phyloP scores from a whole-genome alignment of 2,329 filamentous ascomycete genomes.

The Pseudocercospora fuligena region DNA sequence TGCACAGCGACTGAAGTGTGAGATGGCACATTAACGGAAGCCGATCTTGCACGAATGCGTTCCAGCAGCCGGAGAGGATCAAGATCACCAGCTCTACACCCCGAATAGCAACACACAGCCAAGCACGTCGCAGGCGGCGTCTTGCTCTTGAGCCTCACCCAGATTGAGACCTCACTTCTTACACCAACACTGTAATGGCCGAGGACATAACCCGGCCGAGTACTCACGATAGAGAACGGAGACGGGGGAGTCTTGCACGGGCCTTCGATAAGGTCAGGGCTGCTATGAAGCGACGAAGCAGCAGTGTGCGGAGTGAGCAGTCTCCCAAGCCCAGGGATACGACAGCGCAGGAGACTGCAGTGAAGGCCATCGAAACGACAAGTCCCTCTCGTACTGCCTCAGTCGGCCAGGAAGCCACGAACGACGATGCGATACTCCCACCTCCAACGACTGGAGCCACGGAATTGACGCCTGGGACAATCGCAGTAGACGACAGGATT shows the following conservation, averaged over 20 bases:
- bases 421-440: neutral
- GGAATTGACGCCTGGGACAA: conserved; percentile 3
- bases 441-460: conserved; percentile 5
- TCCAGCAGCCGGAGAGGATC: conserved; percentile 2
- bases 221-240: conserved; percentile 11
- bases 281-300: conserved; percentile 31
- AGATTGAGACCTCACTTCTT: neutral
- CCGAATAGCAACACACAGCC: neutral
- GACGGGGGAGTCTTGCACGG: conserved; percentile 34
- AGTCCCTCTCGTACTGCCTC: neutral
- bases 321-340: neutral
- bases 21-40: neutral
- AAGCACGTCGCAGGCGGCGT: neutral
- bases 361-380: neutral
- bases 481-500: conserved; percentile 21
- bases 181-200: conserved; percentile 16
- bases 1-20: conserved; percentile 2
- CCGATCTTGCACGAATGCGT: conserved; percentile 2
- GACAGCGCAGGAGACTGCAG: neutral
- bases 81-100: conserved; percentile 4
- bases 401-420: neutral
- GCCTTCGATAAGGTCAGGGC: conserved; percentile 32
- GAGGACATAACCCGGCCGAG: conserved; percentile 9
- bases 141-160: neutral
- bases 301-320: conserved; percentile 7